These are phyloP conservation scores for Hortaea werneckii DNA, from an alignment of 2,329 filamentous ascomycete genomes.

Conservation along the genomic window DNA sequence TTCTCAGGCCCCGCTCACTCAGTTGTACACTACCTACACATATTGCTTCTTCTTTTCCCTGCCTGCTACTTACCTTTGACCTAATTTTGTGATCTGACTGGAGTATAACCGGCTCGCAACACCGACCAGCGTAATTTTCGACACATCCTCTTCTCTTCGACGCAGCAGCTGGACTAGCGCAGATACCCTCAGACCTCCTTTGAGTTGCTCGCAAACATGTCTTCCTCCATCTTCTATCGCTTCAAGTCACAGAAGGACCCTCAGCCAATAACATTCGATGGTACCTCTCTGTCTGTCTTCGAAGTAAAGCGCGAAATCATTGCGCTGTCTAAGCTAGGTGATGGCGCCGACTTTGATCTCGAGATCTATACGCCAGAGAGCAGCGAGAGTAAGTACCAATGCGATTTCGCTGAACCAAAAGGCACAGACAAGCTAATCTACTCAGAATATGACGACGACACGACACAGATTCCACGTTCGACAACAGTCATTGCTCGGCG, in stretches of 20 bases:
- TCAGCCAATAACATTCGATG: slow-evolving; percentile 89
- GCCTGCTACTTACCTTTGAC: slow-evolving; percentile 1
- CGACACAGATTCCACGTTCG: slow-evolving; percentile 89
- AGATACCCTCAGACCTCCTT: too few relatives aligned
- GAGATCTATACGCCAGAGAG: slow-evolving; percentile 88
- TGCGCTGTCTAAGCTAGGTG: slow-evolving; percentile 80
- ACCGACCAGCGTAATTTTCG: too few relatives aligned
- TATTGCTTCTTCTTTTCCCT: slow-evolving; percentile 1
- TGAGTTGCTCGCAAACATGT: slow-evolving; percentile 48
- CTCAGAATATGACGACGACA: slow-evolving; percentile 92
- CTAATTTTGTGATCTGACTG: background rate
- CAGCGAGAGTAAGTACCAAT: slow-evolving; percentile 62
- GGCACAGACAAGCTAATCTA: slow-evolving; percentile 14
- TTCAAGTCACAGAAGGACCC: slow-evolving; percentile 99
- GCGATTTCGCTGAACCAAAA: background rate
- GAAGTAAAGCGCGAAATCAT: slow-evolving; percentile 99
- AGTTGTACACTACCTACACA: slow-evolving; percentile 14
- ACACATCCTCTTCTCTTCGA: too few relatives aligned
- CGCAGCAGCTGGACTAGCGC: too few relatives aligned
- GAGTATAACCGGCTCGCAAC: too few relatives aligned
- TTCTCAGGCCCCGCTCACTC: slow-evolving; percentile 11
- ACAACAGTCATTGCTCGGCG: slow-evolving; percentile 86
- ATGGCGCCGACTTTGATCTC: slow-evolving; percentile 93
- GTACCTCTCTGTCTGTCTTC: slow-evolving; percentile 95
- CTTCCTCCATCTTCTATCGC: slow-evolving; percentile 98